Evolutionary conservation across 768 basidiomycete genomes (phyloP).

Genomic region (Psilocybe subaeruginosa): DNA sequence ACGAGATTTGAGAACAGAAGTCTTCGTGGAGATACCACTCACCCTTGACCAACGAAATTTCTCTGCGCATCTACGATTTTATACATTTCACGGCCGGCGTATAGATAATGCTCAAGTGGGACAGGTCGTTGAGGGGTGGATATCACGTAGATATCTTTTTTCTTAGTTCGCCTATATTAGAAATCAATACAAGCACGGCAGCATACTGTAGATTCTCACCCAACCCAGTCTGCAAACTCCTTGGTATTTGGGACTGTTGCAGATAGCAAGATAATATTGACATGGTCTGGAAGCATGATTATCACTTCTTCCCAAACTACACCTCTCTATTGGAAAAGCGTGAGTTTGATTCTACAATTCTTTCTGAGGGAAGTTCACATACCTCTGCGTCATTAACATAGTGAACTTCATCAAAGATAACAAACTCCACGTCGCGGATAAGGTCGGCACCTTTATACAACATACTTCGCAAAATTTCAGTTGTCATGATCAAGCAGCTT

Average conservation of each 20-base stretch:
- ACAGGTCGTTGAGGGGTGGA: conserved; percentile 96
- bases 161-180: conserved; percentile 85
- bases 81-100: conserved; percentile 90
- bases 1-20: not conserved
- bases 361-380: conserved; percentile 10
- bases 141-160: conserved; percentile 99
- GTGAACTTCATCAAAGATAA: conserved; percentile 99
- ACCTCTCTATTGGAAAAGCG: conserved; percentile 64
- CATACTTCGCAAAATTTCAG: conserved; percentile 98
- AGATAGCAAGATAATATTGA: conserved; percentile 95
- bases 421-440: conserved; percentile 98
- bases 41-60: conserved; percentile 77
- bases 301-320: conserved; percentile 99
- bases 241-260: conserved; percentile 98
- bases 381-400: conserved; percentile 99
- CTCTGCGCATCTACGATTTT: conserved; percentile 90
- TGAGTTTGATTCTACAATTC: conserved; percentile 6
- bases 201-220: conserved; percentile 54
- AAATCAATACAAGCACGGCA: conserved; percentile 2
- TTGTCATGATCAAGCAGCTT: conserved; percentile 96
- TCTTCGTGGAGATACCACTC: conserved; percentile 31
- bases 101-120: conserved; percentile 95
- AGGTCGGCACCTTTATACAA: conserved; percentile 98
- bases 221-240: conserved; percentile 99
- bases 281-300: conserved; percentile 98